Conservation (phyloP, 768 basidiomycete species). For the Kwoniella heveanensis region DNA sequence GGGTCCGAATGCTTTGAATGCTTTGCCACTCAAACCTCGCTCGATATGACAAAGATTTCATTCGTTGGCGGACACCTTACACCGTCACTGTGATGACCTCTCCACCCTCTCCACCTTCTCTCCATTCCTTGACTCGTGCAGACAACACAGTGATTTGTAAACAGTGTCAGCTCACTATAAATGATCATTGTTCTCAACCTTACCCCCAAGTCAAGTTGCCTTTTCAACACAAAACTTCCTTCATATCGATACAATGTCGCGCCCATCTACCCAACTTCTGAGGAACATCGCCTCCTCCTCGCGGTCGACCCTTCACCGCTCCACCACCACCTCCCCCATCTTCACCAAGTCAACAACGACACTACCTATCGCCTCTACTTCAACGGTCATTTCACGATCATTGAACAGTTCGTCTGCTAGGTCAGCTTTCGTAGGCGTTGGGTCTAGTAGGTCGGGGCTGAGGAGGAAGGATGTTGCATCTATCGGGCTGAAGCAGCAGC, state of each 20-base stretch:
- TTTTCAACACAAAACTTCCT: too few relatives aligned
- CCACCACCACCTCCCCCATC: neutral
- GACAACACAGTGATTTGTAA: too few relatives aligned
- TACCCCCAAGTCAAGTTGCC: too few relatives aligned
- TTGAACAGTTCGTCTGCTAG: slow-evolving; percentile 12
- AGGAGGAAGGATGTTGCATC: slow-evolving; percentile 1
- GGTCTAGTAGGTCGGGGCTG: slow-evolving; percentile 5
- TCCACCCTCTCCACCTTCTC: too few relatives aligned
- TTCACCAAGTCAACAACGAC: neutral
- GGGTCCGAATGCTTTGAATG: too few relatives aligned
- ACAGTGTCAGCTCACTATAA: too few relatives aligned
- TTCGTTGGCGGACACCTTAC: neutral
- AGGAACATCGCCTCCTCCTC: slow-evolving; percentile 12
- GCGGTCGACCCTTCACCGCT: neutral
- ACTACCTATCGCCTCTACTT: neutral
- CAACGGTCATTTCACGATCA: slow-evolving; percentile 5
- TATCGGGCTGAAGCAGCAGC: slow-evolving; percentile 13
- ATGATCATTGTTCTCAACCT: too few relatives aligned
- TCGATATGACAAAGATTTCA: slow-evolving; percentile 12
- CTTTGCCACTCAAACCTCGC: neutral
- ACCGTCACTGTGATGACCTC: too few relatives aligned
- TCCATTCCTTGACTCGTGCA: too few relatives aligned
- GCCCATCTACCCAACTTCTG: neutral
- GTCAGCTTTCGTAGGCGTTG: slow-evolving; percentile 3
- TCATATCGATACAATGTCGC: neutral